Base-by-base conservation (phyloP, 495 filamentous ascomycete genomes). In the Sphaerosporella brunnea region DNA sequence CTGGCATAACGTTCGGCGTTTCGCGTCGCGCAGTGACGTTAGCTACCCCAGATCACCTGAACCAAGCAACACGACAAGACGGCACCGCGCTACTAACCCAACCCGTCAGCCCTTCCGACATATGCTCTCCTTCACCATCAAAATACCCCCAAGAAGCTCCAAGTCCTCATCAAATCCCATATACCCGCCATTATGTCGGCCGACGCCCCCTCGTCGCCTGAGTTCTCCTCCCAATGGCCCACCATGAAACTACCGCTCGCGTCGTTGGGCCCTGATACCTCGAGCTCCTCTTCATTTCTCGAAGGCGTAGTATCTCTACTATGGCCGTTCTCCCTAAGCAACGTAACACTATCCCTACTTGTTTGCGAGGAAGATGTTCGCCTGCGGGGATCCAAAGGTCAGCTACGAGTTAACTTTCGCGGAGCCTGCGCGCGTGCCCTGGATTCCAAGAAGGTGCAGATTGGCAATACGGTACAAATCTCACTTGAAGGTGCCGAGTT, bases 301-400 rank as follows among this genome's bases (percentile, higher is more conserved):
- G 63, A 66, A 43, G 86, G 78, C 11, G 68, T 84, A 1, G 77
- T 94, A 26, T 83, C 81, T 3, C 75, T 97, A 15, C 74, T 85
- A 37, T 95, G 90, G 88, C 90, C 90, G 0, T 97, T 82, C 63
- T 93, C 81, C 26, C 78, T 77, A 4, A 79, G 82, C 11, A 78
- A 71, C 4, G 69, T 70, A 32, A 77, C 75, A 8, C 65, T 83
- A 51, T 77, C 84, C 41, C 73, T 97, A 24, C 72, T 85, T 2
- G 70, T 94, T 3, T 80, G 80, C 9, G 90, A 95, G 47, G 77
- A 80, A 20, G 87, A 97, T 56, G 82, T 90, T 55, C 79, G 84
- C 34, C 73, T 93, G 26, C 84, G 90, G 16, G 71, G 72, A 19
- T 67, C 66, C 24, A 79, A 74, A 50, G 90, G 90, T 15, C 85